Base-by-base conservation (phyloP, 2,329 filamentous ascomycete genomes). In the Xylariomycetidae sp. region DNA sequence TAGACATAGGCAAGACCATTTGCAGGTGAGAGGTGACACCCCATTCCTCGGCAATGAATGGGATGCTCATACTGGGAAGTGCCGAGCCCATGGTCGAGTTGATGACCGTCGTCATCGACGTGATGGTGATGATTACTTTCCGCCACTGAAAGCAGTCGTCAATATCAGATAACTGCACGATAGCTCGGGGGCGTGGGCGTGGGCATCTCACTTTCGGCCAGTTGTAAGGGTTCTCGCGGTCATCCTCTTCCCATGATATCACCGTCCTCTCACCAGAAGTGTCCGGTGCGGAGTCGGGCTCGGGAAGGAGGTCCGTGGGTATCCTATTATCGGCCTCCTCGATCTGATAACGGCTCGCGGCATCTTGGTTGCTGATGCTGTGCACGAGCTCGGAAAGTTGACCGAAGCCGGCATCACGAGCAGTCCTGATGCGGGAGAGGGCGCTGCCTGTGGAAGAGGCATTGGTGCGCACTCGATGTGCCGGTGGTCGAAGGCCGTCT, bases 1-100 rank as follows among this genome's bases (percentile, higher is more conserved):
- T 64, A 0, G 77, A 79, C 20, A 81, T 76, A 6, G 76, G 78
- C 2, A 83, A 49, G 4, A 74, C 65, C 29, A 50, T 50, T 33
- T 72, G 64, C 12, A 55, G 50, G 19, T 60, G 40, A 3, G 65
- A 67, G 0, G 67, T 68, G 37, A 82, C 58, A 32, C 65, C 50
- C 58, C 79, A 85, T 44, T 79, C 65, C 3, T 57, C 51, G 3
- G 68, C 61, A 29, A 84, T 79, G 32, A 65, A 70, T 3, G 70
- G 65, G 2, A 77, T 67, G 10, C 76, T 75, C 53, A 80, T 80
- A 35, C 76, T 75, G 1, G 80, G 76, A 5, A 85, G 63, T 0
- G 77, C 67, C 25, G 74, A 81, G 2, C 73, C 74, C 58, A 85
- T 74, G 8, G 80, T 84, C 17, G 72, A 77, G 54, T 85, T 85